Base-by-base conservation (phyloP, 257 asterid genomes). In the Misopates orontium region DNA sequence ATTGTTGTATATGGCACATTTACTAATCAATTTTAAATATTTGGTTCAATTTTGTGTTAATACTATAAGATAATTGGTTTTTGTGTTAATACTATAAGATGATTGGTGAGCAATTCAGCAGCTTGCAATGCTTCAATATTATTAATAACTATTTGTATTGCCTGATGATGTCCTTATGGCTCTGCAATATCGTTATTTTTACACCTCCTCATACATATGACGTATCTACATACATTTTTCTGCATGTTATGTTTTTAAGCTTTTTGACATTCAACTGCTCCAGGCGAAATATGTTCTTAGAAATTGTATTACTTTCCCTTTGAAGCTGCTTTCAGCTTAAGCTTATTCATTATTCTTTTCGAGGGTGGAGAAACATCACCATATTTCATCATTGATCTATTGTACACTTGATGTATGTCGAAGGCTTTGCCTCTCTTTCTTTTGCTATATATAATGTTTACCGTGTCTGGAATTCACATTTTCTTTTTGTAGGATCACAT, bases 401-500 rank as follows among this genome's bases (percentile, higher is more conserved):
- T 31, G 14, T 13, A n/a, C n/a, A n/a, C n/a, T n/a, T n/a, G n/a
- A n/a, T n/a, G n/a, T n/a, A n/a, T n/a, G n/a, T n/a, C n/a, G n/a
- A n/a, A n/a, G n/a, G n/a, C n/a, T n/a, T n/a, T n/a, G n/a, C n/a
- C n/a, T n/a, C n/a, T n/a, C n/a, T n/a, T n/a, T 14, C 10, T 28
- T 28, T 15, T 18, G 18, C 22, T 11, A 16, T 3, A 13, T 56
- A 16, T 14, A 24, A 20, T 53, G 25, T 19, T 8, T 53, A 15
- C 32, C 20, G 40, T 25, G 21, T 45, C 44, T 44, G 56, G n/a
- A 45, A 63, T 49, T 21, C 15, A 39, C 24, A 52, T 36, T 8
- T 17, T 36, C 13, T 40, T 45, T 55, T 65, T 24, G 64, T 62
- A 91, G 98, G 85, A 76, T 6, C 51, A 92, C 74, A 89, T 92